phyloP scores from a whole-genome alignment of 345 rosid genomes.

The Melaleuca quinquenervia region DNA sequence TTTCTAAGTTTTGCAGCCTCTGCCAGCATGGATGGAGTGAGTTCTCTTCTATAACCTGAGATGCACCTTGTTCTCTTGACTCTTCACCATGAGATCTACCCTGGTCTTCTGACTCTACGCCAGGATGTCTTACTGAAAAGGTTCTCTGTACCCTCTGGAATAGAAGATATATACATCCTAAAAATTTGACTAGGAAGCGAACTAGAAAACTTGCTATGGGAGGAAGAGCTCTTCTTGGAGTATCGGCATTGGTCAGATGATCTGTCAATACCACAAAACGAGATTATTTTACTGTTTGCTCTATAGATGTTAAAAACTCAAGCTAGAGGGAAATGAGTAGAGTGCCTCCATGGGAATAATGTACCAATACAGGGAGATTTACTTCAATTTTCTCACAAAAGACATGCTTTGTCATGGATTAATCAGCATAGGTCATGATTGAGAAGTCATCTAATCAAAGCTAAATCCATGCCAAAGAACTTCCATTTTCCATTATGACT shows the following conservation, averaged over 20 bases:
- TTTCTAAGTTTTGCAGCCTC: conserved; percentile 74
- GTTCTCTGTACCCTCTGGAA: conserved; percentile 29
- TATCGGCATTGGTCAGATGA: conserved; percentile 10
- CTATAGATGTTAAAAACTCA: background rate
- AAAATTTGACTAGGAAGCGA: conserved; percentile 32
- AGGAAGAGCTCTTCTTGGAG: conserved; percentile 16
- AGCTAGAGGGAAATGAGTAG: background rate
- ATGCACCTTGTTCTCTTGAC: conserved; percentile 20
- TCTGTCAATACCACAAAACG: conserved; percentile 27
- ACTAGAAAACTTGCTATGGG: conserved; percentile 17
- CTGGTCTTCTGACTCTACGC: conserved; percentile 26
- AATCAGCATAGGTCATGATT: background rate
- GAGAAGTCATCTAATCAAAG: background rate
- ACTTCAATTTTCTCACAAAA: background rate
- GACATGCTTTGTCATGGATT: background rate
- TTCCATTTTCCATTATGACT: background rate
- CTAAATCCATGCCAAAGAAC: background rate
- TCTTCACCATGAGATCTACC: conserved; percentile 14
- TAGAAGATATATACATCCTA: conserved; percentile 38
- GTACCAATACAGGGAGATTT: background rate
- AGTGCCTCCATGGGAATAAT: background rate
- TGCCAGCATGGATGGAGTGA: conserved; percentile 65
- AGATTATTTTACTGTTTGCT: background rate
- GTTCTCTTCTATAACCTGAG: conserved; percentile 32
- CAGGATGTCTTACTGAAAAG: conserved; percentile 14